These are phyloP conservation scores for Amphirosellinia nigrospora DNA, from an alignment of 495 filamentous ascomycete species.

Conservation along the genomic window DNA sequence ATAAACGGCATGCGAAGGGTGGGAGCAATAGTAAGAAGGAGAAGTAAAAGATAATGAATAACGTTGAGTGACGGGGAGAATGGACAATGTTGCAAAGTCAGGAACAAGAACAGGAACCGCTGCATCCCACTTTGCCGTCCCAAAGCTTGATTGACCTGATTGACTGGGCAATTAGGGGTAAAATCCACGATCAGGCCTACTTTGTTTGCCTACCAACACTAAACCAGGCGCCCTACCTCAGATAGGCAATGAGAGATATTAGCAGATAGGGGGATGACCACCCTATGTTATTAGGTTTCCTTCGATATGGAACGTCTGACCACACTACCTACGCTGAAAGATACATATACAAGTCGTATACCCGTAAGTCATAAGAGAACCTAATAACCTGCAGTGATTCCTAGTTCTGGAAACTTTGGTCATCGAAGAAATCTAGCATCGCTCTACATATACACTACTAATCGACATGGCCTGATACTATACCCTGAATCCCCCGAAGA, in stretches of 20 bases:
- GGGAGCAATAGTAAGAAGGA: neutral
- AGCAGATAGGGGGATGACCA: neutral
- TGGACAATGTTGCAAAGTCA: conserved; percentile 2
- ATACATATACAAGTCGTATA: neutral
- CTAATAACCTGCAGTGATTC: neutral
- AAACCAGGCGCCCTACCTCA: neutral
- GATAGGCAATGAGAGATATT: neutral
- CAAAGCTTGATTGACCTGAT: conserved; percentile 7
- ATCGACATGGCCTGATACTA: neutral
- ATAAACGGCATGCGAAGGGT: neutral
- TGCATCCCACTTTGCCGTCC: conserved; percentile 13
- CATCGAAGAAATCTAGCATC: neutral
- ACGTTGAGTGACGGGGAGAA: conserved; percentile 1
- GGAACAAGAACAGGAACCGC: neutral
- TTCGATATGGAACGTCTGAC: neutral
- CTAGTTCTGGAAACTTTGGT: neutral
- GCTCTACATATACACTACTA: neutral
- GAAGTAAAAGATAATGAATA: too few species aligned
- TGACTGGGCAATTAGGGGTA: conserved; percentile 9
- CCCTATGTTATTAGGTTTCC: neutral
- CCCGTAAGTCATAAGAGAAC: neutral
- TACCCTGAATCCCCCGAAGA: conserved; percentile 14
- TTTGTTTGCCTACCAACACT: neutral
- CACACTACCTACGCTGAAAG: neutral
- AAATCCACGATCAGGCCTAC: neutral